Percentiles rank a stretch among this genome's conserved stretches.
phyloP scores from a whole-genome alignment of 1,284 basidiomycete genomes.

The Rhodotorula sp. region DNA sequence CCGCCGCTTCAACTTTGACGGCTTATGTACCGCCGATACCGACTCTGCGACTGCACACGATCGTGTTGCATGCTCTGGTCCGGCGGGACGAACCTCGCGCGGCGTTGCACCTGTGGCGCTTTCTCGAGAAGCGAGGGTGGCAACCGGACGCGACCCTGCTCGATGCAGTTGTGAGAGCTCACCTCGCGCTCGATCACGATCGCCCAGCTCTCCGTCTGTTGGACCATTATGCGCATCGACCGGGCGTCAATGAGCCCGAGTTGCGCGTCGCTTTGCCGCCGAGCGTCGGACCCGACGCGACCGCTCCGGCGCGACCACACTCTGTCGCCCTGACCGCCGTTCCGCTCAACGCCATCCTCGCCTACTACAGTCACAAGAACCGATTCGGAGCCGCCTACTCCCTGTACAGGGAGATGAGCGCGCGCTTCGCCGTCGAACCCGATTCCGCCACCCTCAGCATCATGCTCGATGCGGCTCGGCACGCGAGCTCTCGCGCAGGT shows the following conservation, averaged over 20 bases:
- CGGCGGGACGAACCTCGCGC: neutral
- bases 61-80: conserved; percentile 23
- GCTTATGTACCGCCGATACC: conserved; percentile 1
- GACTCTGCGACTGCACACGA: conserved; percentile 13
- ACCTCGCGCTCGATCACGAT: conserved; percentile 4
- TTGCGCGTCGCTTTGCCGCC: neutral
- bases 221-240: neutral
- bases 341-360: conserved; percentile 58
- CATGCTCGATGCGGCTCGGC: conserved; percentile 57
- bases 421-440: conserved; percentile 59
- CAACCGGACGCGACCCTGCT: conserved; percentile 21
- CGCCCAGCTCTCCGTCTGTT: conserved; percentile 6
- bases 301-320: neutral
- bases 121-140: conserved; percentile 7
- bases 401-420: conserved; percentile 61
- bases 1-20: neutral
- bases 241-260: neutral
- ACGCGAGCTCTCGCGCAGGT: conserved; percentile 48
- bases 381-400: conserved; percentile 58
- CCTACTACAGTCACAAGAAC: conserved; percentile 49
- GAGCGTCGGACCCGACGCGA: neutral
- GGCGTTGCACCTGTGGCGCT: conserved; percentile 12
- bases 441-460: conserved; percentile 60
- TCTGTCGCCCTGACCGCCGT: conserved; percentile 32
- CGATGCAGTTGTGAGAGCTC: conserved; percentile 14